A percentile compares a stretch with the other conserved stretches of the same genome.
Conservation (phyloP, 805 yeast species). For the Groenewaldozyma salmanticensis region DNA sequence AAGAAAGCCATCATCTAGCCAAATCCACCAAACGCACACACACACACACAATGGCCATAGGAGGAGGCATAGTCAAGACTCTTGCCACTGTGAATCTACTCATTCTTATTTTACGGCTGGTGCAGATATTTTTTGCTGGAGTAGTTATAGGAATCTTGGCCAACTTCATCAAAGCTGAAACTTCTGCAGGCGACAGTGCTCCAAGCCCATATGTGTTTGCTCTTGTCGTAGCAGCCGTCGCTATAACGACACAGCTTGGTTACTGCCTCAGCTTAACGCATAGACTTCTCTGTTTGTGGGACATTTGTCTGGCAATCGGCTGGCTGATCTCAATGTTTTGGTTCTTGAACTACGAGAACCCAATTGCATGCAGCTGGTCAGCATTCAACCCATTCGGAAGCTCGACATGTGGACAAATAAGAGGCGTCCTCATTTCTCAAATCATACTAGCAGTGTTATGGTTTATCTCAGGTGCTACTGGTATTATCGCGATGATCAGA, state of each 20-base stretch:
- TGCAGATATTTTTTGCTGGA: conserved; percentile 25
- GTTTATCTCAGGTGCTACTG: conserved; percentile 19
- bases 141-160: conserved; percentile 21
- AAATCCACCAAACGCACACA: no score
- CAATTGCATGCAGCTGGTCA: conserved; percentile 19
- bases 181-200: conserved; percentile 11
- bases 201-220: conserved; percentile 20
- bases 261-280: conserved; percentile 21
- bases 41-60: no score
- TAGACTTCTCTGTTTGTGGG: conserved; percentile 19
- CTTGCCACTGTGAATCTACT: conserved; percentile 21
- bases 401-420: conserved; percentile 19
- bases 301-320: conserved; percentile 16
- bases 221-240: conserved; percentile 17
- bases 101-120: conserved; percentile 18
- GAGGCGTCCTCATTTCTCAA: conserved; percentile 20
- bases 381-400: conserved; percentile 23
- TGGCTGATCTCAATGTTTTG: conserved; percentile 8
- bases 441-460: conserved; percentile 20
- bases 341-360: conserved; percentile 16
- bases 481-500: conserved; percentile 4
- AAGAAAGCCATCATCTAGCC: no score
- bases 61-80: conserved; percentile 9
- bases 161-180: conserved; percentile 16
- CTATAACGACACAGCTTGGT: conserved; percentile 21